Evolutionary conservation across 2,329 filamentous ascomycete species (phyloP).

Genomic region (Cryphonectria carpinicola): DNA sequence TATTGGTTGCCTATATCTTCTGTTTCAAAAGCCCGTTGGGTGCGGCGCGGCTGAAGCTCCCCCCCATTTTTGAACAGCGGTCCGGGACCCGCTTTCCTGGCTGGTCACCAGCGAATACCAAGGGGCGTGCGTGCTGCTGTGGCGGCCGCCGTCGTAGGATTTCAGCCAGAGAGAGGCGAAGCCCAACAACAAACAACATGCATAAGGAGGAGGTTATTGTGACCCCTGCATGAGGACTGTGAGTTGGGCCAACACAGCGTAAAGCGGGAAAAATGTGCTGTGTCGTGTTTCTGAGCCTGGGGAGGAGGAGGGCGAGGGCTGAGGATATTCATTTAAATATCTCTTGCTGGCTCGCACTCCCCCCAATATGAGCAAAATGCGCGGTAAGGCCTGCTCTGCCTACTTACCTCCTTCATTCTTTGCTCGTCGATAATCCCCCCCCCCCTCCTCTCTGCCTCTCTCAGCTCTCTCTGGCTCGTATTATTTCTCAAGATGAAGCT

Average conservation of each 20-base stretch:
- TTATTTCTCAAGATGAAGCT: background rate
- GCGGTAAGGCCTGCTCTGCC: background rate
- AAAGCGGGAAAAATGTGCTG: background rate
- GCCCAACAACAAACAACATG: background rate
- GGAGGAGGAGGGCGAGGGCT: too few species aligned
- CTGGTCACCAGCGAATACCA: background rate
- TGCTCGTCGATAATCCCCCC: background rate
- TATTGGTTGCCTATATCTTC: background rate
- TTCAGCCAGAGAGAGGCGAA: background rate
- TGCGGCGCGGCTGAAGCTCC: background rate
- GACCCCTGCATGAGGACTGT: background rate
- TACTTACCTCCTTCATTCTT: background rate
- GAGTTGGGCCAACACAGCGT: background rate
- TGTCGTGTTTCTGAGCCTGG: background rate
- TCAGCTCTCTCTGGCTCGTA: background rate
- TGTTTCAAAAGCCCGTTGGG: background rate
- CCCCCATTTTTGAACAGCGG: background rate
- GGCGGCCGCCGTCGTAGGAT: background rate
- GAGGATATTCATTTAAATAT: background rate
- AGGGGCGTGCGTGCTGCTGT: background rate
- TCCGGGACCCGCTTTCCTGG: background rate
- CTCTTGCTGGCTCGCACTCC: background rate
- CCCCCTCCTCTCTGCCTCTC: too few species aligned
- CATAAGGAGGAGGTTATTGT: background rate
- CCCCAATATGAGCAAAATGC: background rate